These are phyloP conservation scores for Clarireedia sp. DNA, from an alignment of 2,329 filamentous ascomycete species.

Conservation along the genomic window DNA sequence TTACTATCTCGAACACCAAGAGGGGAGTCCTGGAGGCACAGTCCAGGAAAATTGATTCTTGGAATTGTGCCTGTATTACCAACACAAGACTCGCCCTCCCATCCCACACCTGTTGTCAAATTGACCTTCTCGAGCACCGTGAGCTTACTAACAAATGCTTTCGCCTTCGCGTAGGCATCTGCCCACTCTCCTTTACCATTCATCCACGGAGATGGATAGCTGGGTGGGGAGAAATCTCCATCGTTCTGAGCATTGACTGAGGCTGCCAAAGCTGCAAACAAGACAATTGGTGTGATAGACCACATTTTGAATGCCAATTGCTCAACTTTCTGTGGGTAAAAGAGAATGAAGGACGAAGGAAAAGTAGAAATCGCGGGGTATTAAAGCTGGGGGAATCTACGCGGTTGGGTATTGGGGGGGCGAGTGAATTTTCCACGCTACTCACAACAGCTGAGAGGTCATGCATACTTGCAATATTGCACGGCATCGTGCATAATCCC, in stretches of 20 bases:
- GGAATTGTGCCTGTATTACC: conserved; percentile 29
- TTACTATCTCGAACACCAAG: conserved; percentile 34
- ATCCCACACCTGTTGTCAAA: conserved; percentile 70
- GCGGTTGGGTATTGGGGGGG: not conserved
- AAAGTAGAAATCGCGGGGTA: not conserved
- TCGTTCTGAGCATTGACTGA: conserved; percentile 20
- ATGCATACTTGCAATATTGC: not conserved
- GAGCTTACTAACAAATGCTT: conserved; percentile 61
- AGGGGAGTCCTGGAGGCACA: conserved; percentile 30
- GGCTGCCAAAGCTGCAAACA: conserved; percentile 15
- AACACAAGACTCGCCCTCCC: conserved; percentile 27
- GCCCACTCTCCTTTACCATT: conserved; percentile 43
- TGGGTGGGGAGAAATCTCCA: conserved; percentile 23
- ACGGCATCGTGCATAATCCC: conserved; percentile 6
- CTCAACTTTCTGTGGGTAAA: not conserved
- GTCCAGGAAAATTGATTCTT: conserved; percentile 24
- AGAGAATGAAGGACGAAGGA: not conserved
- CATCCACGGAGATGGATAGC: conserved; percentile 31
- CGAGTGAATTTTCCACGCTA: not conserved
- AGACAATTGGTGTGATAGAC: conserved; percentile 13
- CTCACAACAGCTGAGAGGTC: not conserved
- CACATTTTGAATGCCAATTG: conserved; percentile 17
- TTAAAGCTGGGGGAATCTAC: not conserved
- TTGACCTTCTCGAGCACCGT: conserved; percentile 85
- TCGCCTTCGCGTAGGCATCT: conserved; percentile 63